Evolutionary conservation across 1,284 basidiomycete species (phyloP).

Genomic region (Lignosus rhinocerotis): DNA sequence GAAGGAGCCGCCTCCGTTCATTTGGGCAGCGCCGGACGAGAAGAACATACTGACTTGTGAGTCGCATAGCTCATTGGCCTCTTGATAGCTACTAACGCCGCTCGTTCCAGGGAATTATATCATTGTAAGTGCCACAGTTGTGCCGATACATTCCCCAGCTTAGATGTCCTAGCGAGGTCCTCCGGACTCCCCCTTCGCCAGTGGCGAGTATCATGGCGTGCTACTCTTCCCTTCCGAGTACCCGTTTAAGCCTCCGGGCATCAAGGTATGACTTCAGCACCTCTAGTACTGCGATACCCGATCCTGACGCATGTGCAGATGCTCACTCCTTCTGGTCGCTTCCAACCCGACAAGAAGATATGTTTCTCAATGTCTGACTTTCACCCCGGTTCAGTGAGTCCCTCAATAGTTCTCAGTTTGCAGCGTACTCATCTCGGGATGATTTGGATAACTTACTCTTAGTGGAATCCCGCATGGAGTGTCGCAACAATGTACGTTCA

Average conservation of each 20-base stretch:
- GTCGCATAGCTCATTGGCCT: constrained; percentile 31
- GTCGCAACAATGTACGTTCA: constrained; percentile 83
- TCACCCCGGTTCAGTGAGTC: constrained; percentile 83
- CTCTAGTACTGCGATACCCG: not conserved
- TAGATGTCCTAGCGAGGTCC: constrained; percentile 73
- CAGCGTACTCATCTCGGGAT: constrained; percentile 8
- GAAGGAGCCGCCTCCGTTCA: constrained; percentile 89
- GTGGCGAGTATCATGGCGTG: constrained; percentile 92
- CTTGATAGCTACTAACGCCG: constrained; percentile 5
- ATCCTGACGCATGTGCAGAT: constrained; percentile 50
- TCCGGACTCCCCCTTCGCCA: constrained; percentile 89
- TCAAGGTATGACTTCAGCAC: constrained; percentile 62
- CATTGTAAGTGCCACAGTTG: constrained; percentile 57
- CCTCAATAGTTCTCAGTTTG: not conserved
- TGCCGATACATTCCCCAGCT: constrained; percentile 8
- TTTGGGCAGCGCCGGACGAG: constrained; percentile 93
- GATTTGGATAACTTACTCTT: constrained; percentile 10
- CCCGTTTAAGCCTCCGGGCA: constrained; percentile 93
- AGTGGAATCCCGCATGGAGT: constrained; percentile 95
- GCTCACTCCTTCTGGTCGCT: constrained; percentile 92
- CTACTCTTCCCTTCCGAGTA: constrained; percentile 90
- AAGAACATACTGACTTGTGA: constrained; percentile 90
- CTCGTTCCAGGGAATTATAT: constrained; percentile 80
- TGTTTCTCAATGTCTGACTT: constrained; percentile 97
- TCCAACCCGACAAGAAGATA: constrained; percentile 92